Base-by-base conservation (phyloP, 805 yeast genomes). In the Yarrowia divulgata region DNA sequence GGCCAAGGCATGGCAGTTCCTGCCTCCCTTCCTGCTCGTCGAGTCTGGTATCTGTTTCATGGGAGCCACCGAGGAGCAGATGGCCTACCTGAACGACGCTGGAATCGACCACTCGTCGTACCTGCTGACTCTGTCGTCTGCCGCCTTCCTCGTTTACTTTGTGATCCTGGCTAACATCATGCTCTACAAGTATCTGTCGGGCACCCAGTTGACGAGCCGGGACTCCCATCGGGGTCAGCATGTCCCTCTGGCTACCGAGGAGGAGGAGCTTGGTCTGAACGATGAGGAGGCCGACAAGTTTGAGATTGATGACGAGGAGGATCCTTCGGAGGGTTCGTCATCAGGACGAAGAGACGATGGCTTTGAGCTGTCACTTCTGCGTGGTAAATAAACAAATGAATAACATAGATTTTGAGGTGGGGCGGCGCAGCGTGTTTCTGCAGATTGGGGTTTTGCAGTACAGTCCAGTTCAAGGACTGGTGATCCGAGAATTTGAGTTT, bases 31-130 rank as follows among this genome's bases (percentile, higher is more conserved):
- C 77, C 85, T 92, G 68, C 81, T 94, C 66, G 85, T 92, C 2
- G 85, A 90, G 72, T 81, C 94, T 0, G 98, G 98, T 0, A 77
- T 90, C 8, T 75, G 91, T 71, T 94, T 94, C 77, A 93, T 93
- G 97, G 87, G 91, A 35, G 98, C 98, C 29, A 93, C 85, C 71
- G 97, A 93, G 76, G 97, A 94, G 77, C 97, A 93, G 76, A 81
- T 94, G 74, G 78, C 79, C 10, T 80, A 91, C 70, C 91, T 93
- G 1, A 79, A 87, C 67, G 87, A 87, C 72, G 82, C 90, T 73
- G 91, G 92, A 1, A 89, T 97, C 4, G 97, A 91, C 78, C 95
- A 90, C 74, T 87, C 94, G 62, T 87, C 97, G 0, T 94, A 94
- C 77, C 85, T 90, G 45, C 80, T 94, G 79, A 85, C 89, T 6